Base-by-base conservation (phyloP, 257 asterid genomes). In the Oldenlandia corymbosa region DNA sequence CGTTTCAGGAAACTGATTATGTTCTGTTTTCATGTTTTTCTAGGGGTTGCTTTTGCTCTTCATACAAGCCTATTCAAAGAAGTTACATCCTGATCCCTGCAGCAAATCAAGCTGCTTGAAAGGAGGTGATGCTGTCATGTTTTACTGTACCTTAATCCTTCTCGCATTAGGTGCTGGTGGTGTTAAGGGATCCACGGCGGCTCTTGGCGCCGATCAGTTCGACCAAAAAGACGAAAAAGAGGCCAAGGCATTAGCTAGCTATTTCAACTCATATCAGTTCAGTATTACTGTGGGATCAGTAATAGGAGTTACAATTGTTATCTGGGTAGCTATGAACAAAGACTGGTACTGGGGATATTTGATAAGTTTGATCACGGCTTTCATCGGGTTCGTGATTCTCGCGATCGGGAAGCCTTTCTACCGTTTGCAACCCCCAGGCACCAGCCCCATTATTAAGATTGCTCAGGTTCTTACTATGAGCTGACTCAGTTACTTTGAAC, bases 261-360 rank as follows among this genome's bases (percentile, higher is more conserved):
- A 76, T 71, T 79, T 84, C 79, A 84, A 84, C 69, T 84, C 69
- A 20, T 74, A 60, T 60, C 79, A 73, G 78, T 71, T 84, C 8
- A 79, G 84, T 58, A 59, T 74, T 7, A 76, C 83, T 34, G 39
- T 71, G 48, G 87, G 86, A 49, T 78, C 90, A 68, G 69, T 78
- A 28, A 56, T 84, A 28, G 88, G 84, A 39, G 85, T 84, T 27
- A 84, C 84, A 3, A 67, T 65, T 26, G 79, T 81, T 48, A 79
- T 84, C 16, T 84, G 88, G 88, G 58, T 81, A 50, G 79, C 75
- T 17, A 68, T 74, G 68, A 78, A 79, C 26, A 75, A 64, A 58
- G 84, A 75, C 18, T 84, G 88, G 91, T 73, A 71, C 5, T 81
- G 87, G 85, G 88, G 83, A 45, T 84, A 76, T 63, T 69, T 78